Percentiles rank a stretch among this genome's conserved stretches.
phyloP scores from a whole-genome alignment of 371 early-diverging fungal species.

The Actinomortierella ambigua region DNA sequence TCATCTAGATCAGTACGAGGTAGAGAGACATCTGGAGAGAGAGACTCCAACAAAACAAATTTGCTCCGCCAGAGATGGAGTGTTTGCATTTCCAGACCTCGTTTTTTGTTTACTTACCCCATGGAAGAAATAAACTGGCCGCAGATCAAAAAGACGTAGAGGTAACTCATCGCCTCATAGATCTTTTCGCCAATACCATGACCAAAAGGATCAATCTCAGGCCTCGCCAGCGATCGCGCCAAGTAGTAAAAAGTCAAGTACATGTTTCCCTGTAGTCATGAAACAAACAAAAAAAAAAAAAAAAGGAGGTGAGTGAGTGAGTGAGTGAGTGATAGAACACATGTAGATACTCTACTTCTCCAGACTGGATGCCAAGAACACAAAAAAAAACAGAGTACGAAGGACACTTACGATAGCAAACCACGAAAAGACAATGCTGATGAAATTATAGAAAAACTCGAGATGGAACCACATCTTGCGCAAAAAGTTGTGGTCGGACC shows the following conservation, averaged over 20 bases:
- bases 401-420: slow-evolving; percentile 61
- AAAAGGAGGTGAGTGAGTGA: background rate
- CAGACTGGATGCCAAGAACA: background rate
- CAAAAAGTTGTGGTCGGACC: slow-evolving; percentile 67
- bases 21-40: background rate
- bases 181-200: slow-evolving; percentile 64
- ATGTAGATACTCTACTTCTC: background rate
- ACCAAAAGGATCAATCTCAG: slow-evolving; percentile 69
- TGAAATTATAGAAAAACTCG: slow-evolving; percentile 73
- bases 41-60: background rate
- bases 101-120: slow-evolving; percentile 52
- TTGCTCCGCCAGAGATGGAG: background rate
- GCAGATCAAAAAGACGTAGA: slow-evolving; percentile 79
- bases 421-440: slow-evolving; percentile 80
- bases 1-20: too few relatives aligned
- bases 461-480: slow-evolving; percentile 69
- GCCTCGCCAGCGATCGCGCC: slow-evolving; percentile 56
- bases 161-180: slow-evolving; percentile 65
- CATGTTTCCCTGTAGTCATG: slow-evolving; percentile 66
- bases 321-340: background rate
- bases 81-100: background rate
- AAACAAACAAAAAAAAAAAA: background rate
- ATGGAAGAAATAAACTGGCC: slow-evolving; percentile 84
- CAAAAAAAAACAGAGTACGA: background rate
- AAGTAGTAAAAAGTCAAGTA: slow-evolving; percentile 89